Conservation (phyloP, 2,329 filamentous ascomycete species). For the Cytospora mali region DNA sequence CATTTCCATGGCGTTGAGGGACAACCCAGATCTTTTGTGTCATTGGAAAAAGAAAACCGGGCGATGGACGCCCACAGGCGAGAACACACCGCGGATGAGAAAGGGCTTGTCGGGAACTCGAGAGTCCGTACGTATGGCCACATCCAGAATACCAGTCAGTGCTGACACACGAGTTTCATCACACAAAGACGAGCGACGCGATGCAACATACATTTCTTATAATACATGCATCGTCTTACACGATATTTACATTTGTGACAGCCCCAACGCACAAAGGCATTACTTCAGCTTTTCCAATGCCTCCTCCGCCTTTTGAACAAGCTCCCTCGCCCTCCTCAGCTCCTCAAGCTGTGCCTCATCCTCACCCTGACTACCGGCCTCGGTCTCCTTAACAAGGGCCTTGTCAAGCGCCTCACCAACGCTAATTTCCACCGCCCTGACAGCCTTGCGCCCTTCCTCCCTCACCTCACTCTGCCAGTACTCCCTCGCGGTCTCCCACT, state of each 20-base stretch:
- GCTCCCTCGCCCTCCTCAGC: constrained; percentile 44
- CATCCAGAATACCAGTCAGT: constrained; percentile 25
- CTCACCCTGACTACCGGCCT: constrained; percentile 30
- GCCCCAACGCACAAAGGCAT: neutral
- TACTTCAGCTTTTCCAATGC: constrained; percentile 53
- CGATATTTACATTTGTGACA: constrained; percentile 21
- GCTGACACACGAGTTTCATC: constrained; percentile 23
- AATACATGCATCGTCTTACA: constrained; percentile 30
- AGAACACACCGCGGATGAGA: neutral
- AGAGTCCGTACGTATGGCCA: constrained; percentile 30
- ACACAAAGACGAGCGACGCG: constrained; percentile 2
- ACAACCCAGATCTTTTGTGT: constrained; percentile 6
- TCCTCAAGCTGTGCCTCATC: constrained; percentile 37
- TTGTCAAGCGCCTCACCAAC: constrained; percentile 51
- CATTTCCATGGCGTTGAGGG: constrained; percentile 26
- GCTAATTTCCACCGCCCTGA: constrained; percentile 58
- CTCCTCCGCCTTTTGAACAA: constrained; percentile 54
- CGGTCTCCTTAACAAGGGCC: constrained; percentile 7
- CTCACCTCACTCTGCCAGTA: constrained; percentile 70
- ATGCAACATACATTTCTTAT: constrained; percentile 4
- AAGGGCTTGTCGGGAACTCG: constrained; percentile 6
- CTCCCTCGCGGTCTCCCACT: constrained; percentile 61
- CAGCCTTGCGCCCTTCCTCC: constrained; percentile 66
- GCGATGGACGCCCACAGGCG: constrained; percentile 11
- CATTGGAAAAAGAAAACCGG: constrained; percentile 4